A percentile compares a stretch with the other conserved stretches of the same genome.
These are phyloP conservation scores for Radiomyces spectabilis DNA, from an alignment of 192 early-diverging fungal species.

Conservation along the genomic window DNA sequence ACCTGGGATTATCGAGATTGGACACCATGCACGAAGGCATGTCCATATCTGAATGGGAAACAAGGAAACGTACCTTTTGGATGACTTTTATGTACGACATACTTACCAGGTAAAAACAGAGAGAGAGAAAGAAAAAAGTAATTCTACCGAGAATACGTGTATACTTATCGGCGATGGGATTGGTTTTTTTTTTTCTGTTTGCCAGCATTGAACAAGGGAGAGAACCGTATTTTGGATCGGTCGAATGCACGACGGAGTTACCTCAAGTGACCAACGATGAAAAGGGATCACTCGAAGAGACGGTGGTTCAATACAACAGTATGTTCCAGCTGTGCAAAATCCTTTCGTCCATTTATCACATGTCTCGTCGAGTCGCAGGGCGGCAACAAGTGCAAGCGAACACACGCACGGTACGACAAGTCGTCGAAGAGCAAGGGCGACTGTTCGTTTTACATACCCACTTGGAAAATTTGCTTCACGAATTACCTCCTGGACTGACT, in stretches of 20 bases:
- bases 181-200: neutral
- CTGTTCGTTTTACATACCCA: slow-evolving; percentile 22
- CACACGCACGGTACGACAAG: slow-evolving; percentile 8
- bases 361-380: slow-evolving; percentile 3
- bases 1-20: slow-evolving; percentile 12
- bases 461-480: slow-evolving; percentile 27
- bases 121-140: neutral
- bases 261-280: slow-evolving; percentile 18
- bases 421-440: slow-evolving; percentile 21
- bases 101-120: slow-evolving; percentile 15
- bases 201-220: slow-evolving; percentile 24
- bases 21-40: neutral
- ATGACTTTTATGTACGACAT: slow-evolving; percentile 25
- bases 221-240: neutral
- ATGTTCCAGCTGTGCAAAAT: slow-evolving; percentile 20
- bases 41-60: slow-evolving; percentile 5
- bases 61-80: slow-evolving; percentile 24
- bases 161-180: too few species aligned
- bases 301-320: slow-evolving; percentile 20
- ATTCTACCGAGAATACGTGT: too few species aligned
- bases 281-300: slow-evolving; percentile 14
- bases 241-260: slow-evolving; percentile 15
- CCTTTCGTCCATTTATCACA: slow-evolving; percentile 16
- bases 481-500: slow-evolving; percentile 16
- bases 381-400: slow-evolving; percentile 14